Evolutionary conservation across 345 rosid genomes (phyloP).

Genomic region (Pugionium cornutum): DNA sequence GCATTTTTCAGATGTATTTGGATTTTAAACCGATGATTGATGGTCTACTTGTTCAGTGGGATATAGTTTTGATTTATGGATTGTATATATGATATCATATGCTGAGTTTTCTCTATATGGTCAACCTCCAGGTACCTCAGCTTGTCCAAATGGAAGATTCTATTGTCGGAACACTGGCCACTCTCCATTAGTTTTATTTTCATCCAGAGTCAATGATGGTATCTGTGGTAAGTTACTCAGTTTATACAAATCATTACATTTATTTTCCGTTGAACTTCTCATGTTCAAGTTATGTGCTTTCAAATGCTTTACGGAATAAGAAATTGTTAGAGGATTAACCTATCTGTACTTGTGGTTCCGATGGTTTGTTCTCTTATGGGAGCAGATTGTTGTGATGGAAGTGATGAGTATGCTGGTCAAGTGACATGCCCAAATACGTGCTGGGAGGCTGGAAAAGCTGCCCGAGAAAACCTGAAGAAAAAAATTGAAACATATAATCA

Average conservation of each 20-base stretch:
- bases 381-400: conserved; percentile 98
- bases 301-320: not conserved
- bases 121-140: conserved; percentile 75
- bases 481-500: conserved; percentile 64
- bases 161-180: conserved; percentile 85
- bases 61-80: not conserved
- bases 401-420: conserved; percentile 86
- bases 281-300: conserved; percentile 3
- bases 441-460: conserved; percentile 94
- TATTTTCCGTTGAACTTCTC: not conserved
- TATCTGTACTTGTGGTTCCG: not conserved
- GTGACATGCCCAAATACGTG: conserved; percentile 76
- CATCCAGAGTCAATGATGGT: conserved; percentile 96
- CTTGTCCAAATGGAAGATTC: conserved; percentile 84
- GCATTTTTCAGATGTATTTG: not conserved
- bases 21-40: not conserved
- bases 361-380: conserved; percentile 16
- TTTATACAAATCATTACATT: not conserved
- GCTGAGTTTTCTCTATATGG: conserved; percentile 2
- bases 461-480: conserved; percentile 67
- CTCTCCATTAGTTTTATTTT: conserved; percentile 55
- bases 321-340: not conserved
- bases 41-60: no score
- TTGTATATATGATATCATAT: not conserved
- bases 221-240: conserved; percentile 66